Evolutionary conservation across 1,284 basidiomycete species (phyloP).

Genomic region (Ceratorhiza oryzae-sativae): DNA sequence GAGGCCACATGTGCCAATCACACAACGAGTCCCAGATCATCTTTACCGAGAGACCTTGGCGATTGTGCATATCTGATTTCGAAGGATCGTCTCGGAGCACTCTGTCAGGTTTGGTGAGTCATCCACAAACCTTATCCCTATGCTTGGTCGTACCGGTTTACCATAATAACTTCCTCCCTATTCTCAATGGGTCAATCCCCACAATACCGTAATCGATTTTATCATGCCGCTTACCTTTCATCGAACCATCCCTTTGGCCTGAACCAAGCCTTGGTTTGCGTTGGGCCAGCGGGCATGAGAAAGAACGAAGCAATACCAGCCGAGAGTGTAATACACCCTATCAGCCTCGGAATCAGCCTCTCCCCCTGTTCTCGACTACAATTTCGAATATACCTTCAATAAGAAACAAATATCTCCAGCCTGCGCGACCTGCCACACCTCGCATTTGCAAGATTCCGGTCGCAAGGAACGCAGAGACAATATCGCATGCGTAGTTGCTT

Average conservation of each 20-base stretch:
- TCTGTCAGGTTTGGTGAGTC: conserved; percentile 43
- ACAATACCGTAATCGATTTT: not conserved
- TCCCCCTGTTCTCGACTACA: not conserved
- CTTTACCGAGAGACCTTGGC: conserved; percentile 66
- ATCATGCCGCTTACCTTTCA: conserved; percentile 48
- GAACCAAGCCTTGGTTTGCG: conserved; percentile 71
- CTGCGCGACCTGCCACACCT: conserved; percentile 62
- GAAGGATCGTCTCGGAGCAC: conserved; percentile 75
- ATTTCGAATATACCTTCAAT: conserved; percentile 44
- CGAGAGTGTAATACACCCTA: conserved; percentile 59
- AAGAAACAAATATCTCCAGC: conserved; percentile 51
- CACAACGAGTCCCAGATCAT: conserved; percentile 63
- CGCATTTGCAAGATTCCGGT: conserved; percentile 69
- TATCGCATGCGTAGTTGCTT: conserved; percentile 60
- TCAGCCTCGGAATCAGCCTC: not conserved
- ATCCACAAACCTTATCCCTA: too few species aligned
- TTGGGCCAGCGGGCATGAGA: conserved; percentile 72
- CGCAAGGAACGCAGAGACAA: conserved; percentile 67
- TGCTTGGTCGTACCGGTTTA: conserved; percentile 49
- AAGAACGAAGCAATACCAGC: conserved; percentile 71
- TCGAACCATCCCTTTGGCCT: conserved; percentile 76
- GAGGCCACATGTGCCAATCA: conserved; percentile 74
- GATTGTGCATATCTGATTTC: conserved; percentile 79
- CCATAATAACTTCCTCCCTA: conserved; percentile 62
- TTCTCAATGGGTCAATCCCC: not conserved